Evolutionary conservation across 1,139 yeast species (phyloP).

Genomic region (Geotrichum carabidarum): DNA sequence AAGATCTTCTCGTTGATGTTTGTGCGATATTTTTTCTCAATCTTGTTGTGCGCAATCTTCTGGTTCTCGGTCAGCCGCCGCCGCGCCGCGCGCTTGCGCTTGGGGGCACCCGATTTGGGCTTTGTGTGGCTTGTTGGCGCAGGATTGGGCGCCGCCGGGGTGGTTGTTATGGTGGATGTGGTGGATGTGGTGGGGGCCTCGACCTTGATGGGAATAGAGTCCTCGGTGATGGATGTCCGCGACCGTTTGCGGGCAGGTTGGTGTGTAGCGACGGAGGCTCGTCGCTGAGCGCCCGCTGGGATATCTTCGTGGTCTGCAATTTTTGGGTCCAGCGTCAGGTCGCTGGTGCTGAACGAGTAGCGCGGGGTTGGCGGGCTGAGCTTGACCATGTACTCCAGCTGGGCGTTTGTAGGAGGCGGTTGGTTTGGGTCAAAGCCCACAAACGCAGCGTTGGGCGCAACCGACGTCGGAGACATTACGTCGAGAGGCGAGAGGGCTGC

Average conservation of each 20-base stretch:
- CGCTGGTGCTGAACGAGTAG: not conserved
- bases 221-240: not conserved
- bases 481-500: not conserved
- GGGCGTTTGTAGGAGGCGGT: not conserved
- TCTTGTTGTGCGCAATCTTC: slow-evolving; percentile 66
- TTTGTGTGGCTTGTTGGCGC: too few relatives aligned
- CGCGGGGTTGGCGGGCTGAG: not conserved
- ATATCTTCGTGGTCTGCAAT: not conserved
- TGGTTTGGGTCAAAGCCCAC: not conserved
- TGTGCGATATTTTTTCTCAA: slow-evolving; percentile 65
- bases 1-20: slow-evolving; percentile 70
- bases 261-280: not conserved
- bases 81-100: slow-evolving; percentile 48
- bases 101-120: too few relatives aligned
- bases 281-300: not conserved
- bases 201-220: not conserved
- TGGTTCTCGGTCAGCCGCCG: slow-evolving; percentile 57
- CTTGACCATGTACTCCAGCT: not conserved
- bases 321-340: not conserved
- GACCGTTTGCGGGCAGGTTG: not conserved
- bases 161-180: too few relatives aligned
- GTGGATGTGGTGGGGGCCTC: not conserved
- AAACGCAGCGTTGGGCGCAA: not conserved
- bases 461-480: not conserved
- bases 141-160: too few relatives aligned